These are phyloP conservation scores for Zygnema cylindricum DNA, from an alignment of 139 green algal species.

Conservation along the genomic window DNA sequence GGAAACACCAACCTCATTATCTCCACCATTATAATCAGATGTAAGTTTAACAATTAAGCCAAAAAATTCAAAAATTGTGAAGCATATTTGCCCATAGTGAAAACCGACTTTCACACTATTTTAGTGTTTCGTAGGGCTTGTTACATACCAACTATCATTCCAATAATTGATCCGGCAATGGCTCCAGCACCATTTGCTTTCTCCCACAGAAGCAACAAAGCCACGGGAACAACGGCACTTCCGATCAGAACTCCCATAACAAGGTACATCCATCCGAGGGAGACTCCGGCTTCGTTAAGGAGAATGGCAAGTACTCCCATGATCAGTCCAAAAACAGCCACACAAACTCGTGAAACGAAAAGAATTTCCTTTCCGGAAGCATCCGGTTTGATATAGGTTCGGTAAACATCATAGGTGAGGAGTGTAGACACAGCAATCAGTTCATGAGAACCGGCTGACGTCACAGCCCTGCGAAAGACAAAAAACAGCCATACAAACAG, in stretches of 20 bases:
- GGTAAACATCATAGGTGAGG: conserved; percentile 82
- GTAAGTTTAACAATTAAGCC: too few relatives aligned
- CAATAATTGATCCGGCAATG: conserved; percentile 33
- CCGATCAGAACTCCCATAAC: conserved; percentile 88
- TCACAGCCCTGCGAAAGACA: conserved; percentile 91
- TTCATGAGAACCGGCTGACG: conserved; percentile 83
- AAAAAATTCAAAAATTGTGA: too few relatives aligned
- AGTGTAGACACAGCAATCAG: conserved; percentile 88
- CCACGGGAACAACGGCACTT: conserved; percentile 84
- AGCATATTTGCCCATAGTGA: too few relatives aligned
- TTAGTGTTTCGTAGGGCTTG: too few relatives aligned
- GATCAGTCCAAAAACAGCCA: conserved; percentile 78
- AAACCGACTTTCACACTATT: too few relatives aligned
- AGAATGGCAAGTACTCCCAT: conserved; percentile 83
- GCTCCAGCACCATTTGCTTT: conserved; percentile 69
- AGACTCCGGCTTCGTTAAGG: conserved; percentile 80
- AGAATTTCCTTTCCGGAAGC: conserved; percentile 83
- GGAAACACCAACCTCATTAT: too few relatives aligned
- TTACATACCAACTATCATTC: conserved; percentile 40
- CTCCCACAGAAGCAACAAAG: conserved; percentile 75
- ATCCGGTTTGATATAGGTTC: conserved; percentile 80
- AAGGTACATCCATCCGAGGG: conserved; percentile 72
- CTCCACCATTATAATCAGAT: too few relatives aligned
- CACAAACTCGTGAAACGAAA: conserved; percentile 69
- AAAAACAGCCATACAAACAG: too few relatives aligned